Conservation (phyloP, 176 grass and related monocot species). For the Triticum turgidum region DNA sequence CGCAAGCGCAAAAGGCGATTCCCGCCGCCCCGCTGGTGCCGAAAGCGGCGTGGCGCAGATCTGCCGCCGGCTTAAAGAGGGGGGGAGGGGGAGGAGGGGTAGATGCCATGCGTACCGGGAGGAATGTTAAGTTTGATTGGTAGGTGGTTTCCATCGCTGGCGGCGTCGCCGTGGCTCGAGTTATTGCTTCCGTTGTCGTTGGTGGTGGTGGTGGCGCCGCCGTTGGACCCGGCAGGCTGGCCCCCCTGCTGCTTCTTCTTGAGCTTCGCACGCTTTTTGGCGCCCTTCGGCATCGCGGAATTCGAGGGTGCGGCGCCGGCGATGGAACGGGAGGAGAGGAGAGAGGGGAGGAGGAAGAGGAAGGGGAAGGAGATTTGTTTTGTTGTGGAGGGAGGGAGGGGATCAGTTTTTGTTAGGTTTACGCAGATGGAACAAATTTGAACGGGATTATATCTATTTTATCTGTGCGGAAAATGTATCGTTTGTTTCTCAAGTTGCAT, state of each 20-base stretch:
- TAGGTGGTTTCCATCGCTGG: conserved; percentile 38
- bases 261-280: conserved; percentile 71
- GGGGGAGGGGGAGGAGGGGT: neutral
- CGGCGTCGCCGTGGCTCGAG: conserved; percentile 10
- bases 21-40: conserved; percentile 26
- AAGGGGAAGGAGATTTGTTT: conserved; percentile 21
- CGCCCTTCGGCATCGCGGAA: conserved; percentile 55
- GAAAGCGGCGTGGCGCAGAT: conserved; percentile 44
- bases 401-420: conserved; percentile 38
- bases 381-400: conserved; percentile 24
- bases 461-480: neutral
- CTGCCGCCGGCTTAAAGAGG: conserved; percentile 22
- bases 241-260: conserved; percentile 57
- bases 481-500: neutral
- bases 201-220: conserved; percentile 3
- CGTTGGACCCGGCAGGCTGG: conserved; percentile 20
- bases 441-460: conserved; percentile 5
- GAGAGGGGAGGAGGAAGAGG: neutral
- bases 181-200: conserved; percentile 25
- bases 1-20: conserved; percentile 48
- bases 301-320: conserved; percentile 33
- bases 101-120: conserved; percentile 33
- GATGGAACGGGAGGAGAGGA: neutral
- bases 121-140: conserved; percentile 27
- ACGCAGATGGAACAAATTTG: neutral